These are phyloP conservation scores for Penicillium antarcticum DNA, from an alignment of 495 filamentous ascomycete species.

Conservation along the genomic window DNA sequence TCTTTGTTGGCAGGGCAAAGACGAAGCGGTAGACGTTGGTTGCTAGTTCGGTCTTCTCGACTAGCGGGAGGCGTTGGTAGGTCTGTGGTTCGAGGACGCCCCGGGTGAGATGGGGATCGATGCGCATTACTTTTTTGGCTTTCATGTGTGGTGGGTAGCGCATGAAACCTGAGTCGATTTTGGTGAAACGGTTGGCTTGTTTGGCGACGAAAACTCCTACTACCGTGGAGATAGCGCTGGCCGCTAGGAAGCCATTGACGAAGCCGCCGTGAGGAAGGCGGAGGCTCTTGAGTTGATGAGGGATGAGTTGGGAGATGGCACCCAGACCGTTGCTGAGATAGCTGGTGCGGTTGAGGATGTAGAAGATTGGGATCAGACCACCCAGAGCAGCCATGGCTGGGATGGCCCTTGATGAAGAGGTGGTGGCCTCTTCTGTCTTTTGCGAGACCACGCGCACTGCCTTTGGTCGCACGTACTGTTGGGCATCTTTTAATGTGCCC, in stretches of 20 bases:
- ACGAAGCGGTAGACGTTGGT: constrained; percentile 46
- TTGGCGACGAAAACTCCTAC: constrained; percentile 20
- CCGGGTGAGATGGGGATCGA: constrained; percentile 29
- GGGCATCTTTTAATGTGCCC: constrained; percentile 30
- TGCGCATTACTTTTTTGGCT: constrained; percentile 20
- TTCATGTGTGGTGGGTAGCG: constrained; percentile 40
- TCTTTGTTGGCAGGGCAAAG: constrained; percentile 43
- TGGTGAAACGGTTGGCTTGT: constrained; percentile 24
- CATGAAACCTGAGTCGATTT: constrained; percentile 34
- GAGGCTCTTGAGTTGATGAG: constrained; percentile 10
- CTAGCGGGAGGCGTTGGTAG: constrained; percentile 42
- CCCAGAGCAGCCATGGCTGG: constrained; percentile 10
- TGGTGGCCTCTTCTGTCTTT: constrained; percentile 6
- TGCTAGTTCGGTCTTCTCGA: constrained; percentile 40
- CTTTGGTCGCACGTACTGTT: constrained; percentile 20
- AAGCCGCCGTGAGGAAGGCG: constrained; percentile 24
- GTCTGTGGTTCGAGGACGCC: constrained; percentile 45
- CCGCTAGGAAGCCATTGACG: constrained; percentile 33
- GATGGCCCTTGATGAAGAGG: constrained; percentile 6
- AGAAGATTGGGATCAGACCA: constrained; percentile 13
- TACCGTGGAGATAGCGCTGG: constrained; percentile 22
- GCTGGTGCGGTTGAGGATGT: constrained; percentile 5
- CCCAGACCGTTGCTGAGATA: constrained; percentile 3
- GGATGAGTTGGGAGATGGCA: constrained; percentile 10
- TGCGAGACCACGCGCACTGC: constrained; percentile 27